Percentiles rank a stretch among this genome's conserved stretches.
Evolutionary conservation across 2,329 filamentous ascomycete genomes (phyloP).

Genomic region (Scytalidium sp.): DNA sequence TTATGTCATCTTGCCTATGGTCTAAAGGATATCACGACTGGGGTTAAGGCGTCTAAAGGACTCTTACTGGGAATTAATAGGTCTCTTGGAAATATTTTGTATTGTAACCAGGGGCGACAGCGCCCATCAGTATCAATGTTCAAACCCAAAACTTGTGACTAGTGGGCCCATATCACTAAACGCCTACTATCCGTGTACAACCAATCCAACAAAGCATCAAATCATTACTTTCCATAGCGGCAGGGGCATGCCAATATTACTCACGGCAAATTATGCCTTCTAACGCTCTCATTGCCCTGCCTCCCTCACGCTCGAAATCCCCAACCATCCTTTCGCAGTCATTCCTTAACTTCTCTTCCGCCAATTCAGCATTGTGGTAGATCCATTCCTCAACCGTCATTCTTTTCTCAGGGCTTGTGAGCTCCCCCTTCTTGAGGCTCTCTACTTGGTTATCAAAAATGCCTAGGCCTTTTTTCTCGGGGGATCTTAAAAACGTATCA

Average conservation of each 20-base stretch:
- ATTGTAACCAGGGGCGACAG: not conserved
- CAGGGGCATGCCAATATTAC: not conserved
- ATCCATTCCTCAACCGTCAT: constrained; percentile 98
- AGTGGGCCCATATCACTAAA: not conserved
- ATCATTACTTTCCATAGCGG: not conserved
- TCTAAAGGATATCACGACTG: not conserved
- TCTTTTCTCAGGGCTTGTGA: constrained; percentile 74
- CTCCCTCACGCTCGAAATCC: constrained; percentile 80
- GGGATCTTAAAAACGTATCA: constrained; percentile 58
- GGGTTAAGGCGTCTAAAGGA: not conserved
- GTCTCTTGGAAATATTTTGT: not conserved
- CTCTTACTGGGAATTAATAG: not conserved
- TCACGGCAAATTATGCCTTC: constrained; percentile 57
- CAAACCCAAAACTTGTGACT: not conserved
- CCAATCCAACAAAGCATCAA: not conserved
- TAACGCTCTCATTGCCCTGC: constrained; percentile 71
- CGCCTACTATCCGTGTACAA: not conserved
- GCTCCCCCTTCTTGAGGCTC: constrained; percentile 51
- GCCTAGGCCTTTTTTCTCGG: constrained; percentile 31
- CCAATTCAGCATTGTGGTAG: constrained; percentile 71
- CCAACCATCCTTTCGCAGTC: constrained; percentile 83
- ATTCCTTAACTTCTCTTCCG: constrained; percentile 73
- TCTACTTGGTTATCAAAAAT: constrained; percentile 35
- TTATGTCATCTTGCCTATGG: not conserved
- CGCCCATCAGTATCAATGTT: not conserved